phyloP scores from a whole-genome alignment of 2,329 filamentous ascomycete genomes.

The Hymenoscyphus infarciens region DNA sequence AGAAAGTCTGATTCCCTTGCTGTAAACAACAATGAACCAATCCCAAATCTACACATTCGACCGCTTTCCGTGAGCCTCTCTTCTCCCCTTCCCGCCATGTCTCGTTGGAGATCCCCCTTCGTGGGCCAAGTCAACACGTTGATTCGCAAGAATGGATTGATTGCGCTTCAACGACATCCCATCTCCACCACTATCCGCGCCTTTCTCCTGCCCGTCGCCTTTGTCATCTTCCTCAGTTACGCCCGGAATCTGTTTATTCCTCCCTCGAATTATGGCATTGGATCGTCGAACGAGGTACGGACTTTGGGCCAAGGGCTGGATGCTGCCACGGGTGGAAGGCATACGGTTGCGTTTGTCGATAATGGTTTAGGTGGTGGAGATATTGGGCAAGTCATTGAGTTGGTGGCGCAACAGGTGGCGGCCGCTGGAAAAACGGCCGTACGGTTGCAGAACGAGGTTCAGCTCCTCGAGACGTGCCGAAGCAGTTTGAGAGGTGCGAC shows the following conservation, averaged over 20 bases:
- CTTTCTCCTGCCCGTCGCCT: constrained; percentile 55
- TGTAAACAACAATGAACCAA: neutral
- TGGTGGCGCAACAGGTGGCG: constrained; percentile 55
- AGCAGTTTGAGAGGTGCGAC: constrained; percentile 62
- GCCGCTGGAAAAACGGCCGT: constrained; percentile 53
- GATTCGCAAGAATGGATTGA: constrained; percentile 58
- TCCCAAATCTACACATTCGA: neutral
- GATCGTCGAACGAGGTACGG: constrained; percentile 55
- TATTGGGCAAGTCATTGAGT: constrained; percentile 67
- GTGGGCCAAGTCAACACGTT: constrained; percentile 34
- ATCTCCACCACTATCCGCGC: constrained; percentile 52
- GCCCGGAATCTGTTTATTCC: constrained; percentile 81
- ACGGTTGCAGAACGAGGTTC: constrained; percentile 51
- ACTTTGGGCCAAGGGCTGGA: constrained; percentile 61
- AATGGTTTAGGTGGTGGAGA: constrained; percentile 65
- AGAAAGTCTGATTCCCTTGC: neutral
- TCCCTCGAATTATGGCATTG: constrained; percentile 72
- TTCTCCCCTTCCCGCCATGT: neutral
- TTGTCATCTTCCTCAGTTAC: constrained; percentile 62
- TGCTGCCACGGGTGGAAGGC: constrained; percentile 53
- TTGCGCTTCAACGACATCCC: constrained; percentile 52
- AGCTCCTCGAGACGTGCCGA: constrained; percentile 60
- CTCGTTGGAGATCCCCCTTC: neutral
- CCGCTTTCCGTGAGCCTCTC: neutral
- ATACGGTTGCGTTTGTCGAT: constrained; percentile 76